These are phyloP conservation scores for Sarocladium brachiariae DNA, from an alignment of 2,329 filamentous ascomycete species.

Conservation along the genomic window DNA sequence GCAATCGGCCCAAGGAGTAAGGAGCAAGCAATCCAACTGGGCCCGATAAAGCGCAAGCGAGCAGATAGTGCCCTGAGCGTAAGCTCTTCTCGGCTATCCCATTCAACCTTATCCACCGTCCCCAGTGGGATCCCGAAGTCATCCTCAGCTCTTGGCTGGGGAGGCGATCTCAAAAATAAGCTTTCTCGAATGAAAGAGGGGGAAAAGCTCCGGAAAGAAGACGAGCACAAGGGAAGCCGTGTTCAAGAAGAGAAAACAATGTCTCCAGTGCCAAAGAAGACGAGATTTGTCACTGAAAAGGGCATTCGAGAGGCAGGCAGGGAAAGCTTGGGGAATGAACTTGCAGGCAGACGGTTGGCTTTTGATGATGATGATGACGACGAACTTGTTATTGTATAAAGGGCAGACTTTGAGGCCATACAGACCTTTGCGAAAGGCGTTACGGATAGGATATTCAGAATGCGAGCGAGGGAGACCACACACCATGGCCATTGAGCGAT, in stretches of 20 bases:
- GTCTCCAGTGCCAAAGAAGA: conserved; percentile 59
- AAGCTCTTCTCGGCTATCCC: conserved; percentile 20
- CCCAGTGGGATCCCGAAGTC: conserved; percentile 15
- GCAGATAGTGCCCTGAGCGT: conserved; percentile 37
- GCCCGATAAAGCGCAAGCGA: conserved; percentile 56
- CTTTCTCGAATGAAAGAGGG: conserved; percentile 56
- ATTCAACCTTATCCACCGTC: neutral
- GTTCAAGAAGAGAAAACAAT: neutral
- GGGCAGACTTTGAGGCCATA: conserved; percentile 13
- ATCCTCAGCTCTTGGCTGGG: conserved; percentile 46
- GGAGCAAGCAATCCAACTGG: conserved; percentile 45
- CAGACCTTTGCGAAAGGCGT: neutral
- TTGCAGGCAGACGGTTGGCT: conserved; percentile 26
- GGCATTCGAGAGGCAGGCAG: conserved; percentile 71
- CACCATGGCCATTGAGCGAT: too few species aligned
- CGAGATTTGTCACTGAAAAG: conserved; percentile 70
- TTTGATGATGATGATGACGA: conserved; percentile 42
- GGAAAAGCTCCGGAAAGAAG: conserved; percentile 37
- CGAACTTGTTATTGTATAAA: conserved; percentile 42
- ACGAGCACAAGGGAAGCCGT: conserved; percentile 8
- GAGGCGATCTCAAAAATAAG: conserved; percentile 46
- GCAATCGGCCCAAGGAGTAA: conserved; percentile 25
- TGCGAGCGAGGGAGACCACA: too few species aligned
- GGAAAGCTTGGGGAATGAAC: conserved; percentile 60
- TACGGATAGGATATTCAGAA: neutral